Evolutionary conservation across 1,284 basidiomycete species (phyloP), one percentile per base, ranked within the genome.

Genomic region (Cryptococcus sp.): DNA sequence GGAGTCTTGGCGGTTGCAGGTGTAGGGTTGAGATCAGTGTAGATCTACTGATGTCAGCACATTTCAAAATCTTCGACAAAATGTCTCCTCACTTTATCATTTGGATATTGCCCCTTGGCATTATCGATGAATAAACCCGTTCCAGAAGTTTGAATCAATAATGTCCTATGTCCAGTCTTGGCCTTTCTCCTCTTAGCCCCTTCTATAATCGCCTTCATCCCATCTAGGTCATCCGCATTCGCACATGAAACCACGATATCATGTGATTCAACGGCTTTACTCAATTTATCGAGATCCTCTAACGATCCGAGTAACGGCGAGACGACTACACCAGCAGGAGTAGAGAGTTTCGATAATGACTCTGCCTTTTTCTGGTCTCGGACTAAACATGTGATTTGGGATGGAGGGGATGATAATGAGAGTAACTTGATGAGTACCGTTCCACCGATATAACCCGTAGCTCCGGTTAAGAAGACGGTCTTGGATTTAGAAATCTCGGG

Each of bases 141-240:
- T 7, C 76, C 76, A 50, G 64, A 69, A 5, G 74, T 76, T 53
- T 78, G 76, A 41, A 78, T 72, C 36, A 74, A 67, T 32, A 74
- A 61, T n/a, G 68, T 66, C 15, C 59, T 54, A 36, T 64, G 61
- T 13, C 68, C 65, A 41, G 38, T 41, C 49, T 66, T 59, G 37
- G 64, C 62, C 50, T 67, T 68, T 14, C 71, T 64, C 53, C 58
- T 59, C 53, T 73, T 71, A 63, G 71, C 58, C 4, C 76, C 76
- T 46, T 60, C 47, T 33, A 77, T 56, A 34, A 77, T 58, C 2
- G 76, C 74, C 50, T 71, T 53, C 30, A 65, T 63, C 32, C 62
- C 58, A 2, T 46, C 58, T 33, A 73, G 52, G 44, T 71, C 64
- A 59, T 78, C 76, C 13, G 76, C 70, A 57, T 74, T 63, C 34